A percentile compares a stretch with the other conserved stretches of the same genome.
phyloP scores from a whole-genome alignment of 495 filamentous ascomycete species.

The Talaromyces stipitatus region DNA sequence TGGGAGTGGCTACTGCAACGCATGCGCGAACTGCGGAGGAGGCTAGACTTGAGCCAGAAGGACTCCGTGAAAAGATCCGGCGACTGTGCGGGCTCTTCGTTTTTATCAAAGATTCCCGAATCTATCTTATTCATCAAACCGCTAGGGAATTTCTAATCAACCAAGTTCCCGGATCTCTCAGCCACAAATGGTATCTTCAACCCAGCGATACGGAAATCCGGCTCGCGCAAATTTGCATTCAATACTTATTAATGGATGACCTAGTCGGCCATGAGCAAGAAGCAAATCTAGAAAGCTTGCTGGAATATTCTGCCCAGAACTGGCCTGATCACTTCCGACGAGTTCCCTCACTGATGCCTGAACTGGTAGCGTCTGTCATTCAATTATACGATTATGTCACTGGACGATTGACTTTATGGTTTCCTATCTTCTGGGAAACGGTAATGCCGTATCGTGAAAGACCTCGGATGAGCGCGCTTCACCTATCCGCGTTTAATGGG shows the following conservation, averaged over 20 bases:
- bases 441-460: neutral
- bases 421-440: conserved; percentile 12
- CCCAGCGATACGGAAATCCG: conserved; percentile 10
- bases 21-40: conserved; percentile 13
- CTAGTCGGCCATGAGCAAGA: conserved; percentile 5
- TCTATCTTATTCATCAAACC: conserved; percentile 30
- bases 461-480: conserved; percentile 9
- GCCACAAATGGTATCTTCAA: conserved; percentile 8
- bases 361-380: conserved; percentile 5
- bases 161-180: conserved; percentile 1
- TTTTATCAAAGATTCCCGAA: conserved; percentile 22
- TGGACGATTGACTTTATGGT: conserved; percentile 10
- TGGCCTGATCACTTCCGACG: conserved; percentile 18
- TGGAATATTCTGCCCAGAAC: conserved; percentile 18
- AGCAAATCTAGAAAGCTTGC: conserved; percentile 8
- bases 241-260: conserved; percentile 17
- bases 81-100: conserved; percentile 33
- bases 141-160: conserved; percentile 21
- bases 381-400: conserved; percentile 11
- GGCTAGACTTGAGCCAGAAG: conserved; percentile 13
- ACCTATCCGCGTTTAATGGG: conserved; percentile 12
- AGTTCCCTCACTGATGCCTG: neutral
- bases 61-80: conserved; percentile 17
- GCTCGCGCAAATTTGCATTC: conserved; percentile 15
- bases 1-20: no score